phyloP scores from a whole-genome alignment of 2,329 filamentous ascomycete species.

The Pseudogymnoascus sp. region DNA sequence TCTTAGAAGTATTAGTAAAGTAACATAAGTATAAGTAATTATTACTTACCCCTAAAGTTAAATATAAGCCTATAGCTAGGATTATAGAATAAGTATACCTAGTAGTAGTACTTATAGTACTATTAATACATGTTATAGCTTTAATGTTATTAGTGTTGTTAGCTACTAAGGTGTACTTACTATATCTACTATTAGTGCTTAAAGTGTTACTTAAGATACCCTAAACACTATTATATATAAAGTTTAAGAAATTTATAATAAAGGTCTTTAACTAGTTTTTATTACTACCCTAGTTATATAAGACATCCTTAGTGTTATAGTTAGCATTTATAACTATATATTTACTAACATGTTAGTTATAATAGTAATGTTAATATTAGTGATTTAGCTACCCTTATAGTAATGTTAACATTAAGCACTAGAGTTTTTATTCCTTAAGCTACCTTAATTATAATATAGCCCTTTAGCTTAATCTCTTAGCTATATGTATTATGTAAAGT shows the following conservation, averaged over 20 bases:
- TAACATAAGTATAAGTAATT: conserved; percentile 41
- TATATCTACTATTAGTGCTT: conserved; percentile 30
- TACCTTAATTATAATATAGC: conserved; percentile 16
- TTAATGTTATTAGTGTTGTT: conserved; percentile 30
- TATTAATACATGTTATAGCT: conserved; percentile 29
- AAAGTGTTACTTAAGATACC: conserved; percentile 36
- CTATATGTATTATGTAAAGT: conserved; percentile 9
- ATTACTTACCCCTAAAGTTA: conserved; percentile 37
- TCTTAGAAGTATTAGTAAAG: conserved; percentile 30
- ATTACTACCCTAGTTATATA: conserved; percentile 52
- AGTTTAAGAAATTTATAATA: conserved; percentile 44
- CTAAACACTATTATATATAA: conserved; percentile 41
- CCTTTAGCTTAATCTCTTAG: conserved; percentile 15
- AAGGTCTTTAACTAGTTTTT: conserved; percentile 38
- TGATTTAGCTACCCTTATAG: too few species aligned
- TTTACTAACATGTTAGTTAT: too few species aligned
- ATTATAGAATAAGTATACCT: conserved; percentile 31
- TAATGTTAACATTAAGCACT: too few species aligned
- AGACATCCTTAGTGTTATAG: too few species aligned
- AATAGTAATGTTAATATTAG: too few species aligned
- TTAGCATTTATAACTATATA: too few species aligned
- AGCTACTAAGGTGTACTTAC: conserved; percentile 35
- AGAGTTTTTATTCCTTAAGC: conserved; percentile 14
- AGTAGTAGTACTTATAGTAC: conserved; percentile 33
- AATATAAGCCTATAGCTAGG: conserved; percentile 36